Evolutionary conservation across 352 stramenopile species (phyloP).

Genomic region (Thalassiosira exigua): DNA sequence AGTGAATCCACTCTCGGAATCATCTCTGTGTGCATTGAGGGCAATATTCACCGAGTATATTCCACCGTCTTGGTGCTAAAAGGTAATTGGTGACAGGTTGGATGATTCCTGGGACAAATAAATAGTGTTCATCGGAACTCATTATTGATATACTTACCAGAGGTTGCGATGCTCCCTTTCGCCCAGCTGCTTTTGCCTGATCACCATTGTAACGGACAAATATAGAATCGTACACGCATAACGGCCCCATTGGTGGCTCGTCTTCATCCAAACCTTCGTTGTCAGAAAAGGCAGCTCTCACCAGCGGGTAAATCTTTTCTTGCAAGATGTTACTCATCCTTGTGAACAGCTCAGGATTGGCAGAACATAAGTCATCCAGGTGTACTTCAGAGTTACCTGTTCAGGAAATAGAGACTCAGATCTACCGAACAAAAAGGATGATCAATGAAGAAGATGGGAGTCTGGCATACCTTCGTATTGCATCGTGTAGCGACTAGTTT

Average conservation of each 20-base stretch:
- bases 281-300: slow-evolving; percentile 41
- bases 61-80: slow-evolving; percentile 54
- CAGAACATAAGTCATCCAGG: slow-evolving; percentile 52
- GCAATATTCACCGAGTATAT: slow-evolving; percentile 62
- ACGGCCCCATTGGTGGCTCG: slow-evolving; percentile 23
- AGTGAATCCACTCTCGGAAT: slow-evolving; percentile 36
- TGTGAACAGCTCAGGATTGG: slow-evolving; percentile 34
- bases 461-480: slow-evolving; percentile 45
- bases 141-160: slow-evolving; percentile 31
- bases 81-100: too few species aligned
- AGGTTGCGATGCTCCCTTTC: slow-evolving; percentile 44
- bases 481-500: slow-evolving; percentile 51
- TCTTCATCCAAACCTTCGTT: slow-evolving; percentile 18
- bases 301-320: slow-evolving; percentile 51
- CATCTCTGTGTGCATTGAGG: slow-evolving; percentile 42
- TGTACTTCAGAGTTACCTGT: slow-evolving; percentile 47
- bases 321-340: slow-evolving; percentile 47
- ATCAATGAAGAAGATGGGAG: not conserved
- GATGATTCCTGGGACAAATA: too few species aligned
- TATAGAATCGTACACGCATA: slow-evolving; percentile 62
- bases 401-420: not conserved
- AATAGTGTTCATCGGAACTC: too few species aligned
- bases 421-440: not conserved
- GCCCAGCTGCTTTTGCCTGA: slow-evolving; percentile 37
- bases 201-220: slow-evolving; percentile 63